These are phyloP conservation scores for Candida insectorum DNA, from an alignment of 805 yeast genomes.

Conservation along the genomic window DNA sequence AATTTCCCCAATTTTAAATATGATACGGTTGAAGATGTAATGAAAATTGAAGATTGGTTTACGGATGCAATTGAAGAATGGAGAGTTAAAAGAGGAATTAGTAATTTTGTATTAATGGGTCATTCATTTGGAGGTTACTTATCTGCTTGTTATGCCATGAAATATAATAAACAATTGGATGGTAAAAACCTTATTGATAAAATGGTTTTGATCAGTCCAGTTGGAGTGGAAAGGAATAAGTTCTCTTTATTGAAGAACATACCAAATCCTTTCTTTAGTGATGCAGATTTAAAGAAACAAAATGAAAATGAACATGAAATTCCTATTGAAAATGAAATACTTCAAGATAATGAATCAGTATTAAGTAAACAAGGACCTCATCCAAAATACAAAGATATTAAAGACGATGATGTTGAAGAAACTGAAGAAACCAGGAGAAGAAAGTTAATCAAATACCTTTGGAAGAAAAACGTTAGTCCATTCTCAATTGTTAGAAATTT, in stretches of 20 bases:
- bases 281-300: conserved; percentile 12
- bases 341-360: conserved; percentile 5
- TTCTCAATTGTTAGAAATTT: conserved; percentile 45
- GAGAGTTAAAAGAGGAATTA: conserved; percentile 34
- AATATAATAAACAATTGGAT: conserved; percentile 29
- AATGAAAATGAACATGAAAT: conserved; percentile 12
- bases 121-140: conserved; percentile 47
- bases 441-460: conserved; percentile 37
- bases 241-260: conserved; percentile 24
- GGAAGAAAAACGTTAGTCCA: conserved; percentile 57
- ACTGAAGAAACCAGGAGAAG: conserved; percentile 19
- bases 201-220: conserved; percentile 40
- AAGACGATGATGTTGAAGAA: conserved; percentile 4
- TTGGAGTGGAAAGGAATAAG: conserved; percentile 38
- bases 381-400: conserved; percentile 11
- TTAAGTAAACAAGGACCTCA: conserved; percentile 13
- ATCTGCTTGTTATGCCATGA: conserved; percentile 40
- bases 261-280: conserved; percentile 11
- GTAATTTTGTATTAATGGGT: conserved; percentile 36
- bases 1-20: conserved; percentile 29
- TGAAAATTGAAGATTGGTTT: conserved; percentile 40
- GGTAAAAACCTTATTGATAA: conserved; percentile 30
- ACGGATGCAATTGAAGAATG: conserved; percentile 42
- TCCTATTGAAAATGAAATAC: conserved; percentile 13
- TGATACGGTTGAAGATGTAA: conserved; percentile 32